These are phyloP conservation scores for Phylloporus rhodoxanthus DNA, from an alignment of 768 basidiomycete species.

Conservation along the genomic window DNA sequence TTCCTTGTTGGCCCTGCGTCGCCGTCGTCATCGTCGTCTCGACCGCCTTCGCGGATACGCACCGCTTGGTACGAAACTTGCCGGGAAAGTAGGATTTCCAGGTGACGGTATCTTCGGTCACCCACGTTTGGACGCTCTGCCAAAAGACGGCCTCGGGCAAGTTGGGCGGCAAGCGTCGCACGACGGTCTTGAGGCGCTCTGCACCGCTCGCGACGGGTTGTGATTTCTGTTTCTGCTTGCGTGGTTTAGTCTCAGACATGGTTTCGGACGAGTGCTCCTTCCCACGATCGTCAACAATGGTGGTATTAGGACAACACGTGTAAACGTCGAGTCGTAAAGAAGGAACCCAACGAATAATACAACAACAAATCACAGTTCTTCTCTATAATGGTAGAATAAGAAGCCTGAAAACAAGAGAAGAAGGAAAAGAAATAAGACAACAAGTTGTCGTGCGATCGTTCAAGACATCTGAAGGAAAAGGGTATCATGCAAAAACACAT, in stretches of 20 bases:
- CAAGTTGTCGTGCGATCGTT: constrained; percentile 3
- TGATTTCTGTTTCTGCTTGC: constrained; percentile 28
- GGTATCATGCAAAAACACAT: constrained; percentile 2
- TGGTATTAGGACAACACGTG: neutral
- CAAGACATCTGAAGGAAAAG: constrained; percentile 1
- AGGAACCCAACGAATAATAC: constrained; percentile 12
- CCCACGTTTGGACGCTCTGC: constrained; percentile 84
- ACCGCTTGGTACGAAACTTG: constrained; percentile 63
- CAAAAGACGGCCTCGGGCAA: constrained; percentile 92
- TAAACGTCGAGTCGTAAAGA: neutral
- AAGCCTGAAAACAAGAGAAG: neutral
- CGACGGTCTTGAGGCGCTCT: constrained; percentile 79
- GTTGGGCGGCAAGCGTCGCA: constrained; percentile 85
- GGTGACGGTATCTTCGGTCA: constrained; percentile 59
- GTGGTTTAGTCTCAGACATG: constrained; percentile 15
- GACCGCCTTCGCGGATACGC: constrained; percentile 14
- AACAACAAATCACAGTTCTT: constrained; percentile 9
- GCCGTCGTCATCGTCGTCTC: neutral
- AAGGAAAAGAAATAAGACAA: neutral
- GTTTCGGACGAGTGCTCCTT: neutral
- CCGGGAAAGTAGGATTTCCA: constrained; percentile 69
- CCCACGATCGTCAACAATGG: neutral
- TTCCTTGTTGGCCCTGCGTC: constrained; percentile 72
- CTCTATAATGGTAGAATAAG: constrained; percentile 6
- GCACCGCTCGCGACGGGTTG: constrained; percentile 27